These are phyloP conservation scores for Cucurbita moschata DNA, from an alignment of 306 rosid genomes.

Conservation along the genomic window DNA sequence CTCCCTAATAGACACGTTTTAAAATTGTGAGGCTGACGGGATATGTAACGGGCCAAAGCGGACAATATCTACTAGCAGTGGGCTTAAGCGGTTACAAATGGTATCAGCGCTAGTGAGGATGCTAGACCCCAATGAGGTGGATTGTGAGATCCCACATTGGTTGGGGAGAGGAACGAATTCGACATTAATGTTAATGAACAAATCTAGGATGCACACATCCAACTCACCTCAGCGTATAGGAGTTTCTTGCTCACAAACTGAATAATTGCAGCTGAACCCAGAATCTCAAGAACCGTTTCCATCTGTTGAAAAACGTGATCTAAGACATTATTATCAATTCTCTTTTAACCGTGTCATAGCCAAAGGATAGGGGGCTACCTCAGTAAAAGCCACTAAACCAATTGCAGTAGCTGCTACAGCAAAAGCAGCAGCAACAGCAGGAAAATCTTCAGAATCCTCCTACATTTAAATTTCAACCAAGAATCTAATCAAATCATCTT, in stretches of 20 bases:
- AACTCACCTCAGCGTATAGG: slow-evolving; percentile 72
- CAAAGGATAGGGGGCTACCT: slow-evolving; percentile 26
- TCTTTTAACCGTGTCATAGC: background rate
- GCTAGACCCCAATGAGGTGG: too few relatives aligned
- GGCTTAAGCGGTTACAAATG: too few relatives aligned
- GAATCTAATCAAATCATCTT: background rate
- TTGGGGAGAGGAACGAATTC: too few relatives aligned
- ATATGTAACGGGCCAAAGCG: too few relatives aligned
- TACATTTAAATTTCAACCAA: slow-evolving; percentile 20
- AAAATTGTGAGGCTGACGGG: too few relatives aligned
- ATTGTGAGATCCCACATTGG: too few relatives aligned
- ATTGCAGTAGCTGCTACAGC: slow-evolving; percentile 63
- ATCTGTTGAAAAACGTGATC: slow-evolving; percentile 24
- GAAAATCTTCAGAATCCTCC: slow-evolving; percentile 50
- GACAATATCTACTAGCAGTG: too few relatives aligned
- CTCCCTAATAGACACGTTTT: too few relatives aligned
- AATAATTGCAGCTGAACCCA: slow-evolving; percentile 79
- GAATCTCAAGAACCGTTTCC: slow-evolving; percentile 73
- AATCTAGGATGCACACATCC: background rate
- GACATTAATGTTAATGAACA: background rate
- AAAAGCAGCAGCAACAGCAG: slow-evolving; percentile 45
- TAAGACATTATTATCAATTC: background rate
- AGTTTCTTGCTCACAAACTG: slow-evolving; percentile 77
- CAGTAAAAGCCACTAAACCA: slow-evolving; percentile 53
- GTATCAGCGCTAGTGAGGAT: too few relatives aligned